A percentile compares a stretch with the other conserved stretches of the same genome.
phyloP scores from a whole-genome alignment of 2,329 filamentous ascomycete species.

The Penicillium occitanis region DNA sequence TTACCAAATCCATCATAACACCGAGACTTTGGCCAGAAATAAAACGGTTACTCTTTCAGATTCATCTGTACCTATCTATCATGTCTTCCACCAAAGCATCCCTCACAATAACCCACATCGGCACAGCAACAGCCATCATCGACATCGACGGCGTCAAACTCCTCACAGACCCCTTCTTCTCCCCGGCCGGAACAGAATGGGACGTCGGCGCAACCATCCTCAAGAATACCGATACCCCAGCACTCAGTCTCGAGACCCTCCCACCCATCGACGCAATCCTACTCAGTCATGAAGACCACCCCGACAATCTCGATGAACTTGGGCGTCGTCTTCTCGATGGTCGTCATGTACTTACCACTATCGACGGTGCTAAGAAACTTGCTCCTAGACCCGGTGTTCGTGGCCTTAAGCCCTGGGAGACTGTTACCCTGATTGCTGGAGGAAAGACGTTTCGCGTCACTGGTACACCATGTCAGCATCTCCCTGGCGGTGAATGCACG shows the following conservation, averaged over 20 bases:
- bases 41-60: no score
- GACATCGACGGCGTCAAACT: slow-evolving; percentile 45
- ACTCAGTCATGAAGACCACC: slow-evolving; percentile 54
- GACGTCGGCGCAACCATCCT: slow-evolving; percentile 30
- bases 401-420: slow-evolving; percentile 46
- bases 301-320: slow-evolving; percentile 51
- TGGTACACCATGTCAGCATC: slow-evolving; percentile 47
- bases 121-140: slow-evolving; percentile 52
- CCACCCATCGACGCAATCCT: slow-evolving; percentile 52
- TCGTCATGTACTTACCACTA: slow-evolving; percentile 49
- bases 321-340: slow-evolving; percentile 50
- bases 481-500: slow-evolving; percentile 47
- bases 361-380: slow-evolving; percentile 48
- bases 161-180: slow-evolving; percentile 51
- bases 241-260: slow-evolving; percentile 40
- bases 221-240: slow-evolving; percentile 35
- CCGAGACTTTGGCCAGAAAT: no score
- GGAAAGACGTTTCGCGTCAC: slow-evolving; percentile 42
- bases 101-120: slow-evolving; percentile 45
- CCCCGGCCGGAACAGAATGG: slow-evolving; percentile 39
- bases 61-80: not conserved
- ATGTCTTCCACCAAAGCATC: slow-evolving; percentile 24
- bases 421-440: slow-evolving; percentile 28
- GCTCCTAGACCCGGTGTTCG: slow-evolving; percentile 44
- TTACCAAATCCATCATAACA: not conserved